Conservation (phyloP, 495 filamentous ascomycete genomes). For the Penicillium tannophilum region DNA sequence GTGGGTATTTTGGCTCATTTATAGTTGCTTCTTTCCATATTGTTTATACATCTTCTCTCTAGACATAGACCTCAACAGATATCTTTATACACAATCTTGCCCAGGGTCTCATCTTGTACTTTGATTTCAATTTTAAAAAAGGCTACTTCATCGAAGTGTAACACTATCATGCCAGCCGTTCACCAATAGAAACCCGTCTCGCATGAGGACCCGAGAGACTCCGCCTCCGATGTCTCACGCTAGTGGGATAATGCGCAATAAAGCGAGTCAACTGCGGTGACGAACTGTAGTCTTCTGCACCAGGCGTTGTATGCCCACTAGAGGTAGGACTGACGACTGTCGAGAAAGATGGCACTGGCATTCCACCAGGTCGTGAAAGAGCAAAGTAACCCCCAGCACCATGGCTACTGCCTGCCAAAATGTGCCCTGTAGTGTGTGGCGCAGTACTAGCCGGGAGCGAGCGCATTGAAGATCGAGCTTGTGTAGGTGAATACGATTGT, state of each 20-base stretch:
- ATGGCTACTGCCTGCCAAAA: conserved; percentile 6
- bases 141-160: background rate
- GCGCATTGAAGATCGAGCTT: conserved; percentile 8
- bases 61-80: conserved; percentile 19
- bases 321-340: conserved; percentile 20
- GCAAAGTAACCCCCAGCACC: conserved; percentile 34
- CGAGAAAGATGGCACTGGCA: conserved; percentile 13
- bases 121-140: background rate
- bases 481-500: conserved; percentile 21
- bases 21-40: background rate
- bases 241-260: conserved; percentile 35
- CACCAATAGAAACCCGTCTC: conserved; percentile 10
- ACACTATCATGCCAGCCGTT: conserved; percentile 1
- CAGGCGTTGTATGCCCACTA: conserved; percentile 31
- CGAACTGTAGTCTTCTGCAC: conserved; percentile 30
- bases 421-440: background rate
- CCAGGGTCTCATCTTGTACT: background rate
- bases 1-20: background rate
- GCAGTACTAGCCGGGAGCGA: conserved; percentile 9
- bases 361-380: conserved; percentile 17
- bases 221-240: conserved; percentile 32
- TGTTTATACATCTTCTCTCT: conserved; percentile 1
- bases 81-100: too few relatives aligned
- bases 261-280: conserved; percentile 18
- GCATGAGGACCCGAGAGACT: conserved; percentile 35